Conservation (phyloP, 306 rosid genomes). For the Morella rubra region DNA sequence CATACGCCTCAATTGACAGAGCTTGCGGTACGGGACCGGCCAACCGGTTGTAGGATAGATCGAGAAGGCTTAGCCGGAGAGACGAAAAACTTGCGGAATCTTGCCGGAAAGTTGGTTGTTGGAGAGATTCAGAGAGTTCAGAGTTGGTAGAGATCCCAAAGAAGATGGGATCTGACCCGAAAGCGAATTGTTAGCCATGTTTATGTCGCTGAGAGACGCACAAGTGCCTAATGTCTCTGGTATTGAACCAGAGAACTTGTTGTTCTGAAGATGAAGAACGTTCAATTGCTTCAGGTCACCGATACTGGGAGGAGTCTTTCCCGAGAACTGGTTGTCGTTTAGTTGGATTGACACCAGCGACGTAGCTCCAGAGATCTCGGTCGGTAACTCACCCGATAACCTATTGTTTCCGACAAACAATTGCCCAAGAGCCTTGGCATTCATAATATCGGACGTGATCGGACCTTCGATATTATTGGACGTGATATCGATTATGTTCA, state of each 20-base stretch:
- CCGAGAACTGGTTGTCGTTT: slow-evolving; percentile 57
- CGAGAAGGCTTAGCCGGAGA: slow-evolving; percentile 64
- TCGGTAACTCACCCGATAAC: slow-evolving; percentile 61
- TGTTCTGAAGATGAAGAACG: too few relatives aligned
- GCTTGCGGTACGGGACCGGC: slow-evolving; percentile 60
- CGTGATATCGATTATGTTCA: slow-evolving; percentile 53
- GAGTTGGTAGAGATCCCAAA: slow-evolving; percentile 52
- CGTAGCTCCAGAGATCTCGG: slow-evolving; percentile 51
- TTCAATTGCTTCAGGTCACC: slow-evolving; percentile 61
- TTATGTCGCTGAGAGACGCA: slow-evolving; percentile 43
- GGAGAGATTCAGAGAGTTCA: slow-evolving; percentile 67
- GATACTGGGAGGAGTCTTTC: slow-evolving; percentile 49
- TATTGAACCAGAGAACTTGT: too few relatives aligned
- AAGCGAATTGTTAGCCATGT: slow-evolving; percentile 55
- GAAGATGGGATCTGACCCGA: slow-evolving; percentile 60
- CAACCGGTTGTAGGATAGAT: slow-evolving; percentile 60
- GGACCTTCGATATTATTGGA: slow-evolving; percentile 59
- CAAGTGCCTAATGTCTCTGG: slow-evolving; percentile 73
- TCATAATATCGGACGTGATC: slow-evolving; percentile 50
- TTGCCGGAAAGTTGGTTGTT: slow-evolving; percentile 58
- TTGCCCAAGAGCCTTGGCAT: slow-evolving; percentile 48
- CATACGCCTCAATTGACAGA: slow-evolving; percentile 64
- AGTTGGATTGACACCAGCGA: slow-evolving; percentile 50
- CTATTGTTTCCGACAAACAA: slow-evolving; percentile 45
- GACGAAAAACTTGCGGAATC: slow-evolving; percentile 59